Conservation (phyloP, 306 rosid species). For the Biancaea sappan region DNA sequence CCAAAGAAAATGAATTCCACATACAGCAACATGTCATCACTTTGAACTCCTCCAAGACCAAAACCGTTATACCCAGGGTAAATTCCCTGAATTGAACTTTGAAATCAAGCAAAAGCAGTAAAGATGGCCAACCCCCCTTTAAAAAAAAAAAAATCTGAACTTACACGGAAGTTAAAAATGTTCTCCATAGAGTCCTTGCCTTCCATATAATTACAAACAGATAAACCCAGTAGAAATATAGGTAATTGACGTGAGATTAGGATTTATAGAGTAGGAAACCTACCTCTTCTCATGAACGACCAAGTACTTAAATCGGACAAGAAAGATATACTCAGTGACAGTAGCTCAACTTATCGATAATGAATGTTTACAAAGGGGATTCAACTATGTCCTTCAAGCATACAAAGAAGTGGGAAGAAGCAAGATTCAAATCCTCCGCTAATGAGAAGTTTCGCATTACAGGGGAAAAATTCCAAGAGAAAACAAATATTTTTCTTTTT, state of each 20-base stretch:
- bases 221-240: not conserved
- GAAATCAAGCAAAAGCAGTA: conserved; percentile 9
- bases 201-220: not conserved
- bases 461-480: not conserved
- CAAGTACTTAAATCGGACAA: not conserved
- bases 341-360: not conserved
- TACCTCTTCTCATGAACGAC: not conserved
- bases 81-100: not conserved
- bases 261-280: not conserved
- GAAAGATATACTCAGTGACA: not conserved
- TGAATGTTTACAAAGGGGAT: not conserved
- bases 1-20: conserved; percentile 9
- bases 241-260: not conserved
- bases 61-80: conserved; percentile 1
- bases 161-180: not conserved
- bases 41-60: not conserved
- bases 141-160: not conserved
- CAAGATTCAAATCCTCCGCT: not conserved
- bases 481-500: not conserved
- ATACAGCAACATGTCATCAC: not conserved
- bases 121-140: not conserved
- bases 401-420: not conserved
- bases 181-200: not conserved
- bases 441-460: not conserved
- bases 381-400: not conserved